phyloP scores from a whole-genome alignment of 1,284 basidiomycete species.

The Mycosarcoma maydis region DNA sequence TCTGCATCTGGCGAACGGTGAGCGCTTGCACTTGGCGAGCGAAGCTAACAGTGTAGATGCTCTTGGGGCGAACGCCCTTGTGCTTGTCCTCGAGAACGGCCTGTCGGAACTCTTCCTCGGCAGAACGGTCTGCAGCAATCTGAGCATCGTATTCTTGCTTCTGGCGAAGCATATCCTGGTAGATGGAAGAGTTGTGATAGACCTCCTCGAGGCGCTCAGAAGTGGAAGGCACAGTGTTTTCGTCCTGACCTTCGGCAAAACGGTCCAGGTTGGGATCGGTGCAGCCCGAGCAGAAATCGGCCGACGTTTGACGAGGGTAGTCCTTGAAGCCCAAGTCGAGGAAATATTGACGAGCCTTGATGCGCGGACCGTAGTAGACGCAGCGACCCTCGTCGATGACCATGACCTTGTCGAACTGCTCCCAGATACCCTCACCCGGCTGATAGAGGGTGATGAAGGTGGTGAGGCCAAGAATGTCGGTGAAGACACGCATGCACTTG shows the following conservation, averaged over 20 bases:
- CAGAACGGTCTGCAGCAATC: slow-evolving; percentile 25
- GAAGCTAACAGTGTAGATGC: slow-evolving; percentile 36
- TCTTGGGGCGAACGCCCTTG: slow-evolving; percentile 34
- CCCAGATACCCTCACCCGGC: slow-evolving; percentile 73
- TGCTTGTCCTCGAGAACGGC: slow-evolving; percentile 44
- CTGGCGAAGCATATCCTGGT: slow-evolving; percentile 33
- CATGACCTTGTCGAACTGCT: slow-evolving; percentile 63
- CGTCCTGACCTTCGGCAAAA: slow-evolving; percentile 42
- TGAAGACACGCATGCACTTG: slow-evolving; percentile 67
- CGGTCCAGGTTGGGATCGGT: slow-evolving; percentile 80
- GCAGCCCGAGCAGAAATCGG: slow-evolving; percentile 68
- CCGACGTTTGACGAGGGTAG: slow-evolving; percentile 76
- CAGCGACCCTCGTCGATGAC: slow-evolving; percentile 82
- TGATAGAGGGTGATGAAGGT: slow-evolving; percentile 70
- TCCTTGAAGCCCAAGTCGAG: slow-evolving; percentile 76
- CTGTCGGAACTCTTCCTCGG: slow-evolving; percentile 35
- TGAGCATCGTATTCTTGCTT: slow-evolving; percentile 65
- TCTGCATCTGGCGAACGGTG: slow-evolving; percentile 78
- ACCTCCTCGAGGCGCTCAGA: slow-evolving; percentile 41
- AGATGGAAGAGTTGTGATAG: slow-evolving; percentile 40
- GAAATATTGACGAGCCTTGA: slow-evolving; percentile 77
- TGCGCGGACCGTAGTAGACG: slow-evolving; percentile 80
- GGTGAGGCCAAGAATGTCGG: slow-evolving; percentile 59
- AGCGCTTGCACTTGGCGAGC: slow-evolving; percentile 70
- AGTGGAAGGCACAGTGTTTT: slow-evolving; percentile 34